Evolutionary conservation across 1,139 yeast genomes (phyloP).

Genomic region (Nakaseomyces delphensis): DNA sequence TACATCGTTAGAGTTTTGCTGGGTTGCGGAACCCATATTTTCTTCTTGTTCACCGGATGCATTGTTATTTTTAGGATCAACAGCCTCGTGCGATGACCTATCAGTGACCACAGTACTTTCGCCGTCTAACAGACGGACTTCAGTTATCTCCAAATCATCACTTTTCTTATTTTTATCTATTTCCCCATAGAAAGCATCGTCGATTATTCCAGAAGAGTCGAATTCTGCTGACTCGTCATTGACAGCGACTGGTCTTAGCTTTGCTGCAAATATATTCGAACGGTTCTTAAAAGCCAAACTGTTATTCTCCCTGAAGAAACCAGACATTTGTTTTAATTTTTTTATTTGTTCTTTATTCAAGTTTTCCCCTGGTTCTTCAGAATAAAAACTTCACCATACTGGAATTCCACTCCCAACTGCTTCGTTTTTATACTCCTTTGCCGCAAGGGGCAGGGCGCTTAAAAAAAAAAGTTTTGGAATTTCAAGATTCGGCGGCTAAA

Average conservation of each 20-base stretch:
- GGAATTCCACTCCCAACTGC: not conserved
- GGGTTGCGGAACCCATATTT: not conserved
- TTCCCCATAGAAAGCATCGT: not conserved
- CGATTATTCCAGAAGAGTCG: not conserved
- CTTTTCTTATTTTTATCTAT: slow-evolving; percentile 10
- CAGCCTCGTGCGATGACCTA: not conserved
- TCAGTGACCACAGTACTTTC: slow-evolving; percentile 4
- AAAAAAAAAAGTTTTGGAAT: not conserved
- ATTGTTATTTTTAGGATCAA: not conserved
- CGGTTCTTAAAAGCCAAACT: not conserved
- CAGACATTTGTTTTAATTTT: not conserved
- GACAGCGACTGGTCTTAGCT: not conserved
- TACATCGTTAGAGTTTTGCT: slow-evolving; percentile 25
- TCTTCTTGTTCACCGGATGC: too few species aligned
- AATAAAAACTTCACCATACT: not conserved
- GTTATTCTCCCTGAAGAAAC: slow-evolving; percentile 2
- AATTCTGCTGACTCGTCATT: not conserved
- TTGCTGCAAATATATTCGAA: not conserved
- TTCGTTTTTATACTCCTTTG: not conserved
- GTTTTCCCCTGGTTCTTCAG: not conserved
- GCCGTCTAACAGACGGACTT: slow-evolving; percentile 19
- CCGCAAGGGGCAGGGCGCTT: too few species aligned
- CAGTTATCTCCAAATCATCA: slow-evolving; percentile 29
- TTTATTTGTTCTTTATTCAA: not conserved
- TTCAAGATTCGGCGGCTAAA: not conserved